These are phyloP conservation scores for Prunus davidiana DNA, from an alignment of 306 rosid genomes.

Conservation along the genomic window DNA sequence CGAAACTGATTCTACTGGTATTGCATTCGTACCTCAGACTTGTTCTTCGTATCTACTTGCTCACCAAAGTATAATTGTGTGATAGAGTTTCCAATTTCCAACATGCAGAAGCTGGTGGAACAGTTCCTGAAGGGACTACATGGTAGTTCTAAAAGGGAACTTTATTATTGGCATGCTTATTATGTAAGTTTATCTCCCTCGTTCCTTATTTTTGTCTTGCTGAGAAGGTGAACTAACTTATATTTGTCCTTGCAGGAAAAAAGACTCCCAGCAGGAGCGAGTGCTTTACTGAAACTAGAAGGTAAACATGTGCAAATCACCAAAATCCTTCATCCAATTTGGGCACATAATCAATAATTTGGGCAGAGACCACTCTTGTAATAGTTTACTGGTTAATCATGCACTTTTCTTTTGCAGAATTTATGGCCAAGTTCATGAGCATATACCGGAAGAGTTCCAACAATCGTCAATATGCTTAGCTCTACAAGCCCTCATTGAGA, in stretches of 20 bases:
- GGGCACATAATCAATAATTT: not conserved
- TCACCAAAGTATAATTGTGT: slow-evolving; percentile 13
- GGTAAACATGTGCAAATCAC: slow-evolving; percentile 36
- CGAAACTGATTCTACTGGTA: slow-evolving; percentile 83
- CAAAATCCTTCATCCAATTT: not conserved
- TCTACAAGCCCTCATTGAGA: not conserved
- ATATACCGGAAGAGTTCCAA: slow-evolving; percentile 55
- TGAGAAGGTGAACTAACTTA: slow-evolving; percentile 17
- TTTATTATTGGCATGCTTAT: slow-evolving; percentile 86
- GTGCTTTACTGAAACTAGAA: slow-evolving; percentile 80
- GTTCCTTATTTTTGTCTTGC: not conserved
- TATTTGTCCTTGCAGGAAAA: slow-evolving; percentile 47
- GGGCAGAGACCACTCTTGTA: not conserved
- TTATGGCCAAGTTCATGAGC: slow-evolving; percentile 88
- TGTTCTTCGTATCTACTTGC: not conserved
- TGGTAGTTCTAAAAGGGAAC: slow-evolving; percentile 51
- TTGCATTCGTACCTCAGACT: slow-evolving; percentile 6
- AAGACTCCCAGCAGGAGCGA: slow-evolving; percentile 77
- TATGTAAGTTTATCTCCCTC: slow-evolving; percentile 52
- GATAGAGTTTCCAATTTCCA: slow-evolving; percentile 11
- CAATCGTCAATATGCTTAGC: slow-evolving; percentile 38
- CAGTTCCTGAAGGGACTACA: slow-evolving; percentile 62
- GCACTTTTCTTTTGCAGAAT: slow-evolving; percentile 53
- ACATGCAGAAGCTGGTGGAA: slow-evolving; percentile 78
- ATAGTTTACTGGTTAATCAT: not conserved